Evolutionary conservation across 2,329 filamentous ascomycete species (phyloP).

Genomic region (Didymellaceae sp.): DNA sequence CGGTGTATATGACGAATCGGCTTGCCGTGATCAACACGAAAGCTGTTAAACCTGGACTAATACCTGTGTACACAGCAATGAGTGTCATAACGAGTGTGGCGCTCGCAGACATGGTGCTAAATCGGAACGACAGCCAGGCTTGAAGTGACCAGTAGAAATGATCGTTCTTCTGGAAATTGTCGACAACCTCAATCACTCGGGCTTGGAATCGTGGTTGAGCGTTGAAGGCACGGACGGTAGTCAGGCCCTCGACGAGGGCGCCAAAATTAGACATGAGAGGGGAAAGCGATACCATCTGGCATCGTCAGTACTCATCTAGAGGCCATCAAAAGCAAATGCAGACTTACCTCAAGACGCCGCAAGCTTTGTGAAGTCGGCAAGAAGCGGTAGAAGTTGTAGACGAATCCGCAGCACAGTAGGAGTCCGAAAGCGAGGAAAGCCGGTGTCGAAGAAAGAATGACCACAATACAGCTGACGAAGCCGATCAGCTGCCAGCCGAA

Average conservation of each 20-base stretch:
- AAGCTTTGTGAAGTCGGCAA: constrained; percentile 84
- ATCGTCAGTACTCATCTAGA: constrained; percentile 12
- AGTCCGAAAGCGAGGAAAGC: constrained; percentile 76
- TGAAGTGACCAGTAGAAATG: constrained; percentile 93
- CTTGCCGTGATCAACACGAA: constrained; percentile 80
- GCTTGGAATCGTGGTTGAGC: constrained; percentile 81
- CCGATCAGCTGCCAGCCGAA: constrained; percentile 74
- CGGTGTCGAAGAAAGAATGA: constrained; percentile 82
- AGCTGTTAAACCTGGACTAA: constrained; percentile 79
- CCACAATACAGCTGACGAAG: constrained; percentile 74
- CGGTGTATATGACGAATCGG: constrained; percentile 71
- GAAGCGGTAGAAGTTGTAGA: constrained; percentile 77
- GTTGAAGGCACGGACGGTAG: constrained; percentile 83
- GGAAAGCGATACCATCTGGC: constrained; percentile 78
- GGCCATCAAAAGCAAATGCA: neutral
- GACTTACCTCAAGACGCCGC: constrained; percentile 70
- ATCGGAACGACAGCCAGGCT: constrained; percentile 82
- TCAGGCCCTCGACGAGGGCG: constrained; percentile 81
- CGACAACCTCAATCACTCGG: constrained; percentile 79
- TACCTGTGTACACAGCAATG: constrained; percentile 75
- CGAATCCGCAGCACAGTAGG: constrained; percentile 70
- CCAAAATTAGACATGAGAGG: constrained; percentile 94
- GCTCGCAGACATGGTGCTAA: constrained; percentile 72
- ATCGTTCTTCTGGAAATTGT: constrained; percentile 92
- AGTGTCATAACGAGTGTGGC: constrained; percentile 77